A percentile compares a stretch with the other conserved stretches of the same genome.
Conservation (phyloP, 2,329 filamentous ascomycete genomes). For the Fusarium oxysporum region DNA sequence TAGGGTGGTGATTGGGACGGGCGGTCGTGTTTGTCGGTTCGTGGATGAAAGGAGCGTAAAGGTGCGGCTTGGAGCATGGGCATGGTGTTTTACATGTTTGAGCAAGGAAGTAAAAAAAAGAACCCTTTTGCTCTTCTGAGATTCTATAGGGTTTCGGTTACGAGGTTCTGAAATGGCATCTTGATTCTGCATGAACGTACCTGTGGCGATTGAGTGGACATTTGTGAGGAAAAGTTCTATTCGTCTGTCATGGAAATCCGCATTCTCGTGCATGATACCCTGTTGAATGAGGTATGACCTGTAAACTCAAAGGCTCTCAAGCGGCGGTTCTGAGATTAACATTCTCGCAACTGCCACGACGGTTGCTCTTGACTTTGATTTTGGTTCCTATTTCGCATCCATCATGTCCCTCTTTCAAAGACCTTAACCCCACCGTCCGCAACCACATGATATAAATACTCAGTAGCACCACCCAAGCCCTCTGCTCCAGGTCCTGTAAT, state of each 20-base stretch:
- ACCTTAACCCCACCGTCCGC: slow-evolving; percentile 84
- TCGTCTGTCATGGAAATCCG: not conserved
- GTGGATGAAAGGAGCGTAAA: slow-evolving; percentile 34
- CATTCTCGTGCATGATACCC: not conserved
- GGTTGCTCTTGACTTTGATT: not conserved
- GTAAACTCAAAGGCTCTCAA: not conserved
- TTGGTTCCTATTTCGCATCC: not conserved
- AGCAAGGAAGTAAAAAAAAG: slow-evolving; percentile 46
- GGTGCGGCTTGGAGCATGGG: slow-evolving; percentile 51
- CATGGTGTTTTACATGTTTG: slow-evolving; percentile 52
- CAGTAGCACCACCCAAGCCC: slow-evolving; percentile 65
- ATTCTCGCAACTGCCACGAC: not conserved
- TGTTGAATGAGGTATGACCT: not conserved
- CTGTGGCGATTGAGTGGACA: not conserved
- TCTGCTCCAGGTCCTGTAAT: slow-evolving; percentile 65
- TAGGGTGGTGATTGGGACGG: slow-evolving; percentile 30
- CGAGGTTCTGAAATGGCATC: slow-evolving; percentile 52
- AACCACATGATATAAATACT: slow-evolving; percentile 84
- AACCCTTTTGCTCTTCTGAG: slow-evolving; percentile 46
- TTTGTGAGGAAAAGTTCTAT: not conserved
- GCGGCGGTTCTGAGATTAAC: not conserved
- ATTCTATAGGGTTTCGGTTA: slow-evolving; percentile 49
- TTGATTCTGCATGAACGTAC: slow-evolving; percentile 49
- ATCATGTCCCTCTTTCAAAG: slow-evolving; percentile 77
- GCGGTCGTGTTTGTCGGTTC: slow-evolving; percentile 37